These are phyloP conservation scores for Datura wrightii DNA, from an alignment of 257 asterid species.

Conservation along the genomic window DNA sequence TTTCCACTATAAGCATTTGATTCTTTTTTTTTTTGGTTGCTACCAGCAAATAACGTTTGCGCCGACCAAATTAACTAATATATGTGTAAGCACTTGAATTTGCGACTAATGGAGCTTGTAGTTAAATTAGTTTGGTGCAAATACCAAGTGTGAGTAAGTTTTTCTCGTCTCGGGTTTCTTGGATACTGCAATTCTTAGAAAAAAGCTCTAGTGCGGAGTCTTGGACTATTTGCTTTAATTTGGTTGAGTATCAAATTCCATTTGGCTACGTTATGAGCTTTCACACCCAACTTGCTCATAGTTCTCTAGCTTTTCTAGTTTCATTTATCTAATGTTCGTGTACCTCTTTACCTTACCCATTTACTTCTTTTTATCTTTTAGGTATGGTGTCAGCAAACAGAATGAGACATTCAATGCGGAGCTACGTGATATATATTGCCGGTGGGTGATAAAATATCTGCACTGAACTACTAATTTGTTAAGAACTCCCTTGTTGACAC, in stretches of 20 bases:
- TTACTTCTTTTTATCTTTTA: constrained; percentile 41
- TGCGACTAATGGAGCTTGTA: not conserved
- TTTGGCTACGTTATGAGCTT: constrained; percentile 18
- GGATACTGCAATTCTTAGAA: not conserved
- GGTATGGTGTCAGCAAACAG: constrained; percentile 93
- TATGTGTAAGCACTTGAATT: not conserved
- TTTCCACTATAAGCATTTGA: constrained; percentile 6
- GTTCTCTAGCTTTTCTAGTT: not conserved
- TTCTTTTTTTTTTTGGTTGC: not conserved
- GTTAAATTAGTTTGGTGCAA: not conserved
- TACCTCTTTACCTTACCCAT: not conserved
- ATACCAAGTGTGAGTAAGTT: not conserved
- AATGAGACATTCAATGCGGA: constrained; percentile 88
- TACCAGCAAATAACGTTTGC: not conserved
- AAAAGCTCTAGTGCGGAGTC: not conserved
- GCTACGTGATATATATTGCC: constrained; percentile 87
- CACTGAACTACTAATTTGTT: constrained; percentile 9
- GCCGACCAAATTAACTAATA: not conserved
- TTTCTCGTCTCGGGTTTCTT: too few relatives aligned
- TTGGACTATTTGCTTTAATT: not conserved
- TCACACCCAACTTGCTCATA: not conserved
- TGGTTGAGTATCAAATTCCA: not conserved
- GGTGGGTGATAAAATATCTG: constrained; percentile 50
- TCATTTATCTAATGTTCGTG: not conserved
- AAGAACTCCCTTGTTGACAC: not conserved